These are phyloP conservation scores for Theileria annulata DNA, from an alignment of 169 alveolate genomes.

Conservation along the genomic window DNA sequence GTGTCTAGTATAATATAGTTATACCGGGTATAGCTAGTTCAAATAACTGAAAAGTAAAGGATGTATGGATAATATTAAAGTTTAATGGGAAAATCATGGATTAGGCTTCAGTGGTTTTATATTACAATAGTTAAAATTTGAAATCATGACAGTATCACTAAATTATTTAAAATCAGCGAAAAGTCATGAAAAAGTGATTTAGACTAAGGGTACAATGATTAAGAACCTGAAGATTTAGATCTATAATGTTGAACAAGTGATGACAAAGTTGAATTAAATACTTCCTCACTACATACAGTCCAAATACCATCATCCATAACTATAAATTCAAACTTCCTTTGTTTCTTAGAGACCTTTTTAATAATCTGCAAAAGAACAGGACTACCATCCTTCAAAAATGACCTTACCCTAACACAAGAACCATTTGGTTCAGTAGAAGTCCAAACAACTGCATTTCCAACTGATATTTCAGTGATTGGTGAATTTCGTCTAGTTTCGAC, in stretches of 20 bases:
- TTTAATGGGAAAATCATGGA: not conserved
- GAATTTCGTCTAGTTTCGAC: not conserved
- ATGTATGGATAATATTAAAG: not conserved
- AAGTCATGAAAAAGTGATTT: not conserved
- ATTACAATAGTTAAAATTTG: not conserved
- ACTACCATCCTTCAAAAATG: not conserved
- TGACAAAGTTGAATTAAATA: not conserved
- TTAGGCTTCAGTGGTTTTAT: not conserved
- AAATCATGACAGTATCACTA: not conserved
- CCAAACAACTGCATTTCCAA: not conserved
- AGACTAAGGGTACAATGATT: not conserved
- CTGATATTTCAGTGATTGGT: not conserved
- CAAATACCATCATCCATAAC: not conserved
- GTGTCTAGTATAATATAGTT: not conserved
- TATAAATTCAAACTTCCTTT: not conserved
- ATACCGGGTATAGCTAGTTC: not conserved
- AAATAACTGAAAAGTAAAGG: not conserved
- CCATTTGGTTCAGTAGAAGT: not conserved
- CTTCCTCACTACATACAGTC: not conserved
- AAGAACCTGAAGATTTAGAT: not conserved
- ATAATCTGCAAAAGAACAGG: not conserved
- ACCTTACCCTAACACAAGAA: not conserved
- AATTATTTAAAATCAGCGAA: not conserved
- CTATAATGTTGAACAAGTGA: not conserved
- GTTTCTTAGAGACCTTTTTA: not conserved